These are phyloP conservation scores for Trichophyton simii DNA, from an alignment of 2,329 filamentous ascomycete genomes.

Conservation along the genomic window DNA sequence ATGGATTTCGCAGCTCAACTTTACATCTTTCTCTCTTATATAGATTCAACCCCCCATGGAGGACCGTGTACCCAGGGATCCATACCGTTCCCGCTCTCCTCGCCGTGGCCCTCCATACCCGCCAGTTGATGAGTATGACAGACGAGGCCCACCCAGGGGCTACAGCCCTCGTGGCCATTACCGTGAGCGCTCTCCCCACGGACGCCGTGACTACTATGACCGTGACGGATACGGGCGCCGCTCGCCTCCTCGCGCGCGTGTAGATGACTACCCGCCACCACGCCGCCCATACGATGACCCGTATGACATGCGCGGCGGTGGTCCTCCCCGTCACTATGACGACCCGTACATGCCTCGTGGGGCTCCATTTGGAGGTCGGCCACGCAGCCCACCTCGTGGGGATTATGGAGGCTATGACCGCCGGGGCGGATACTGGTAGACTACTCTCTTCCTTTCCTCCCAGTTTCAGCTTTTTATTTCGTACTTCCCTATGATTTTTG, in stretches of 20 bases:
- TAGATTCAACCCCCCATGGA: slow-evolving; percentile 54
- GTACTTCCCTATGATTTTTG: background rate
- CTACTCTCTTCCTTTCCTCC: slow-evolving; percentile 19
- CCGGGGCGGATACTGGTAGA: slow-evolving; percentile 33
- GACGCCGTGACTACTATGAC: slow-evolving; percentile 73
- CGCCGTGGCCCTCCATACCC: slow-evolving; percentile 48
- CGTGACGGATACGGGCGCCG: slow-evolving; percentile 65
- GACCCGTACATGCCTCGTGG: slow-evolving; percentile 45
- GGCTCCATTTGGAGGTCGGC: slow-evolving; percentile 39
- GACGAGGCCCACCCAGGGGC: slow-evolving; percentile 65
- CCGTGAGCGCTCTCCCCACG: slow-evolving; percentile 70
- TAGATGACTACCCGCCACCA: slow-evolving; percentile 60
- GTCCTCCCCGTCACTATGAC: slow-evolving; percentile 43
- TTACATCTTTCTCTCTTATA: slow-evolving; percentile 3
- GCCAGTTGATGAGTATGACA: slow-evolving; percentile 66
- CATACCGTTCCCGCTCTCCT: slow-evolving; percentile 69
- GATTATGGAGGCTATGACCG: slow-evolving; percentile 34
- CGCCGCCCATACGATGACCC: slow-evolving; percentile 48
- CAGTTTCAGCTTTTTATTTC: slow-evolving; percentile 13
- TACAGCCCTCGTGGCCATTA: slow-evolving; percentile 80
- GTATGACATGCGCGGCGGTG: slow-evolving; percentile 38
- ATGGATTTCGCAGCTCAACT: slow-evolving; percentile 18
- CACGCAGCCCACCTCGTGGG: slow-evolving; percentile 28
- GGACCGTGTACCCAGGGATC: slow-evolving; percentile 57
- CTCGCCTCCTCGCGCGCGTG: slow-evolving; percentile 53